These are phyloP conservation scores for Blastobotrys persicus DNA, from an alignment of 1,139 yeast genomes.

Conservation along the genomic window DNA sequence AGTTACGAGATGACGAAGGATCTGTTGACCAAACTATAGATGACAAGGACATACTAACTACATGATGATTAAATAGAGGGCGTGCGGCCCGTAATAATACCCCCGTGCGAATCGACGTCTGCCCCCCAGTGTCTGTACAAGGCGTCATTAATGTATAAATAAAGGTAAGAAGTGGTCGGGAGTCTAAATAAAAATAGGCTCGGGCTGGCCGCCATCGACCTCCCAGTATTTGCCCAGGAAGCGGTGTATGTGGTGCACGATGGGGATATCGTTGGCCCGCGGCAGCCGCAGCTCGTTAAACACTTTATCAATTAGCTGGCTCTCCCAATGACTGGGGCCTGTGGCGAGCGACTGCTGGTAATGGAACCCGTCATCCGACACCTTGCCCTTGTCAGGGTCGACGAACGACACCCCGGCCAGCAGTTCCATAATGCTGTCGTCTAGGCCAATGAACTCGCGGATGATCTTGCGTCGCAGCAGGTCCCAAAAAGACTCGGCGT, in stretches of 20 bases:
- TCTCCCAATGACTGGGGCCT: slow-evolving; percentile 34
- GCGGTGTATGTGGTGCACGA: slow-evolving; percentile 1
- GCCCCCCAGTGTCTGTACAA: too few species aligned
- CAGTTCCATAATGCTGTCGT: slow-evolving; percentile 35
- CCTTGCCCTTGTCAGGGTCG: slow-evolving; percentile 17
- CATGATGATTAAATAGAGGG: too few species aligned
- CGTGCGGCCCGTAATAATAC: too few species aligned
- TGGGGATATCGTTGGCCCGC: slow-evolving; percentile 9
- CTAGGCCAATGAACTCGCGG: slow-evolving; percentile 32
- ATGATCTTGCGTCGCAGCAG: slow-evolving; percentile 23
- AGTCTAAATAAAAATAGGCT: neutral
- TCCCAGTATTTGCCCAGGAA: neutral
- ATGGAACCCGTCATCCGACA: slow-evolving; percentile 14
- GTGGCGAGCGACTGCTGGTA: slow-evolving; percentile 24
- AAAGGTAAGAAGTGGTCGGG: neutral
- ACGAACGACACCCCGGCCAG: slow-evolving; percentile 31
- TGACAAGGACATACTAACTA: too few species aligned
- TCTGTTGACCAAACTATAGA: slow-evolving; percentile 20
- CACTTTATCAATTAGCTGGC: slow-evolving; percentile 21
- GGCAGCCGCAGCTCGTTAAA: slow-evolving; percentile 25
- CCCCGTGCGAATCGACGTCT: too few species aligned
- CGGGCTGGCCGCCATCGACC: neutral
- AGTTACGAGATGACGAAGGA: slow-evolving; percentile 70
- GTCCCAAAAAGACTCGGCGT: slow-evolving; percentile 22
- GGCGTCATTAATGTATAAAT: neutral